A percentile compares a stretch with the other conserved stretches of the same genome.
phyloP scores from a whole-genome alignment of 1,284 basidiomycete species.

The Phlebopus sp. region DNA sequence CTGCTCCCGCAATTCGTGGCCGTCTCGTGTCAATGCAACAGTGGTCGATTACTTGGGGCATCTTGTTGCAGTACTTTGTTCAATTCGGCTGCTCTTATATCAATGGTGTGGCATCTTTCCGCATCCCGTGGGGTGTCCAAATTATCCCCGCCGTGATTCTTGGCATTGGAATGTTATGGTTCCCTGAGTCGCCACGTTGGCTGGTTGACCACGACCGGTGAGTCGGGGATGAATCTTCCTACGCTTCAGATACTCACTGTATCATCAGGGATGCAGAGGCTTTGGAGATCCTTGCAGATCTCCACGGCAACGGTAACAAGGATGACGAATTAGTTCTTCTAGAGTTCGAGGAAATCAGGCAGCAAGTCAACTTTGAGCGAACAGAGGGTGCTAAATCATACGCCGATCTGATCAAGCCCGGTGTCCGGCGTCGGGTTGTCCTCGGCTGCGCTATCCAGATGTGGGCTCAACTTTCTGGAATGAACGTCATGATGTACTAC shows the following conservation, averaged over 20 bases:
- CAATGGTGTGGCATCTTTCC: constrained; percentile 66
- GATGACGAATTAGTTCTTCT: constrained; percentile 67
- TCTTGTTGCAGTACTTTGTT: constrained; percentile 71
- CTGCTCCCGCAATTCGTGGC: constrained; percentile 67
- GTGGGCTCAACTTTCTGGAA: constrained; percentile 64
- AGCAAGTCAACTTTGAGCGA: constrained; percentile 69
- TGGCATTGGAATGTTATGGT: constrained; percentile 62
- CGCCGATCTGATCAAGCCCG: constrained; percentile 60
- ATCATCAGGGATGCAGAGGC: constrained; percentile 61
- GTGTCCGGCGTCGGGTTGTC: constrained; percentile 56
- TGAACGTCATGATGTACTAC: constrained; percentile 80
- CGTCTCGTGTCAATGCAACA: constrained; percentile 76
- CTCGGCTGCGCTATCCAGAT: constrained; percentile 59
- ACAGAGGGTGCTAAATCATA: constrained; percentile 71
- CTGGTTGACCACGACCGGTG: constrained; percentile 60
- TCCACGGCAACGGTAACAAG: constrained; percentile 72
- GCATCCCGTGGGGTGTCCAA: constrained; percentile 78
- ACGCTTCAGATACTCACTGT: constrained; percentile 7
- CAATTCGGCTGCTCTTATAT: constrained; percentile 76
- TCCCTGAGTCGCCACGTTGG: constrained; percentile 70
- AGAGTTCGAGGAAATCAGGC: constrained; percentile 78
- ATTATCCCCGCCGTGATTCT: constrained; percentile 73
- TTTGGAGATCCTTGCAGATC: constrained; percentile 71
- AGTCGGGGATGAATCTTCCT: constrained; percentile 7
- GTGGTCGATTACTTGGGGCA: constrained; percentile 78